Base-by-base conservation (phyloP, 2,329 filamentous ascomycete species). In the Beauveria caledonica region DNA sequence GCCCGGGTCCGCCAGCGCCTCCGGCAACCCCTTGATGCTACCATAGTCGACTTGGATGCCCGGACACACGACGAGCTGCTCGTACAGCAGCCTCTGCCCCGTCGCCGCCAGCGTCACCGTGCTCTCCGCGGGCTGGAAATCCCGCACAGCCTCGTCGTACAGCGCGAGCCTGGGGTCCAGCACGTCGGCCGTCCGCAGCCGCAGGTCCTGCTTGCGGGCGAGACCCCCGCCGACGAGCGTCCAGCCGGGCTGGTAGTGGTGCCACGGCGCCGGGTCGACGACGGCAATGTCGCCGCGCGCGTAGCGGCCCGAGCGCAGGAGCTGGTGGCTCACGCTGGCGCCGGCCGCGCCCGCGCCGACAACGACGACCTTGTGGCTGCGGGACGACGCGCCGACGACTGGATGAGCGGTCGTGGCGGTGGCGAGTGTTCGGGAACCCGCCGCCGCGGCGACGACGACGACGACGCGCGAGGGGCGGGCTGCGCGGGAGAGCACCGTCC, bases 211-310 rank as follows among this genome's bases (percentile, higher is more conserved):
- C 68, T 84, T 85, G 51, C 75, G 79, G 71, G 87, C 87, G 44
- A 88, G 76, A 3, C 86, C 86, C 44, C 82, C 85, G 48, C 85
- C 86, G 2, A 88, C 86, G 1, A 88, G 76, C 2, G 86, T 88
- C 85, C 85, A 88, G 58, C 86, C 86, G 1, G 86, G 84, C 70
- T 88, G 86, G 69, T 87, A 88, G 72, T 88, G 78, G 68, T 88
- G 85, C 77, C 78, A 85, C 64, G 73, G 68, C 1, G 85, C 78
- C 0, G 86, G 86, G 64, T 88, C 86, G 48, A 88, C 73, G 27
- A 88, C 66, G 29, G 86, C 85, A 62, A 88, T 86, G 62, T 88
- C 86, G 36, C 84, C 76, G 48, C 77, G 73, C 0, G 70, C 64
- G 66, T 87, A 87, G 27, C 77, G 77, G 48, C 83, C 84, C 0